Conservation (phyloP, 768 basidiomycete species). For the Russula griseocarnosa region DNA sequence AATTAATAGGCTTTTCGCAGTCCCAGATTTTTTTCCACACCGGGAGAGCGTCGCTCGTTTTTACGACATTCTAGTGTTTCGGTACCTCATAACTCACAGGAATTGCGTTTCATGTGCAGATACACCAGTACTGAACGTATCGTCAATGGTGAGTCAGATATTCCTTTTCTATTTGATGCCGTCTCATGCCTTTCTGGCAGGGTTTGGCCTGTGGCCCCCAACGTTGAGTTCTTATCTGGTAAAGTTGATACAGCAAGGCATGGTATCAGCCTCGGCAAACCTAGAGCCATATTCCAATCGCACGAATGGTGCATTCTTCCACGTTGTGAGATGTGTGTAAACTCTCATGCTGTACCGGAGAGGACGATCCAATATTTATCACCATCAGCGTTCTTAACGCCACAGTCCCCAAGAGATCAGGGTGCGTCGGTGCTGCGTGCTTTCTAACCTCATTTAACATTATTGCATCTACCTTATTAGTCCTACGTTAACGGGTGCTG, state of each 20-base stretch:
- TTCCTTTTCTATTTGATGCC: neutral
- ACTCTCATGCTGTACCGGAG: neutral
- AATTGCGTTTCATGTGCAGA: neutral
- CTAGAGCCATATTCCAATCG: neutral
- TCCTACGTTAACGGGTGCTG: neutral
- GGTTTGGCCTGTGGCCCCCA: neutral
- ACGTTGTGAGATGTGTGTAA: constrained; percentile 16
- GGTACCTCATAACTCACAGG: neutral
- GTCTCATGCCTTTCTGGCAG: neutral
- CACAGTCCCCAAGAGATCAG: constrained; percentile 1
- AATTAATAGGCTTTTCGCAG: neutral
- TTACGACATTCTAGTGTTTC: neutral
- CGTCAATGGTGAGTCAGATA: constrained; percentile 11
- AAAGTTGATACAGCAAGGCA: neutral
- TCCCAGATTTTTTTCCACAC: neutral
- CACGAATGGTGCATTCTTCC: neutral
- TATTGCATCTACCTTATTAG: neutral
- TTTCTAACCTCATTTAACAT: neutral
- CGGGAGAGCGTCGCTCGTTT: neutral
- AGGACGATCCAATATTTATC: too few species aligned
- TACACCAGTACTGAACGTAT: neutral
- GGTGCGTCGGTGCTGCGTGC: neutral
- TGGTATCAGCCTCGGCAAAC: neutral
- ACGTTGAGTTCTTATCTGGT: neutral
- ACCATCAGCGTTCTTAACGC: neutral